phyloP scores from a whole-genome alignment of 306 rosid species.

The Inga leiocalycina region DNA sequence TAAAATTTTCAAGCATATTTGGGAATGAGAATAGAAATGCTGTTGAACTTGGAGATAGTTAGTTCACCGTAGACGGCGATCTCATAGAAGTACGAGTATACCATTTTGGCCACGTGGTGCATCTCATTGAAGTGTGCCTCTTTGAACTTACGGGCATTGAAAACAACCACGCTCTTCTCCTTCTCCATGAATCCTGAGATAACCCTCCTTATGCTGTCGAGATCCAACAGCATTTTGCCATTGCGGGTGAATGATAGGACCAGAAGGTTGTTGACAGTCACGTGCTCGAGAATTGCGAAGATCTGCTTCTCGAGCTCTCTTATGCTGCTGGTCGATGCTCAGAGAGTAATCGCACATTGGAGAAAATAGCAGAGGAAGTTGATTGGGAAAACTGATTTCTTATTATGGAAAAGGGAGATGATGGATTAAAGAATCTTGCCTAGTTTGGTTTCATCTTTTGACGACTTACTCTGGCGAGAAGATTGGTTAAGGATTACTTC shows the following conservation, averaged over 20 bases:
- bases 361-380: slow-evolving; percentile 84
- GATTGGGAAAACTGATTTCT: slow-evolving; percentile 69
- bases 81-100: slow-evolving; percentile 62
- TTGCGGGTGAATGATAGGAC: slow-evolving; percentile 67
- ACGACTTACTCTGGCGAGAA: slow-evolving; percentile 38
- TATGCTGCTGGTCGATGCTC: slow-evolving; percentile 53
- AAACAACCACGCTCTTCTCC: slow-evolving; percentile 70
- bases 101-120: slow-evolving; percentile 64
- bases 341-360: slow-evolving; percentile 60
- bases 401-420: slow-evolving; percentile 65
- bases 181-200: slow-evolving; percentile 62
- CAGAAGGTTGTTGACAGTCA: slow-evolving; percentile 67
- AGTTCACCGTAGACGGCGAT: slow-evolving; percentile 62
- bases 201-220: slow-evolving; percentile 68
- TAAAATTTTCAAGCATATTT: slow-evolving; percentile 64
- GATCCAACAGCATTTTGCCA: slow-evolving; percentile 73
- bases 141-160: slow-evolving; percentile 48
- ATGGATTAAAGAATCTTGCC: slow-evolving; percentile 58
- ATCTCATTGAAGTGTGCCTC: slow-evolving; percentile 55
- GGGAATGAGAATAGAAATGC: slow-evolving; percentile 61
- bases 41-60: slow-evolving; percentile 68
- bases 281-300: slow-evolving; percentile 66
- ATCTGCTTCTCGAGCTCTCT: slow-evolving; percentile 71
- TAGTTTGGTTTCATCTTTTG: slow-evolving; percentile 36
- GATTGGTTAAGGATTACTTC: slow-evolving; percentile 68